phyloP scores from a whole-genome alignment of 495 filamentous ascomycete genomes.

The Neurospora pannonica region DNA sequence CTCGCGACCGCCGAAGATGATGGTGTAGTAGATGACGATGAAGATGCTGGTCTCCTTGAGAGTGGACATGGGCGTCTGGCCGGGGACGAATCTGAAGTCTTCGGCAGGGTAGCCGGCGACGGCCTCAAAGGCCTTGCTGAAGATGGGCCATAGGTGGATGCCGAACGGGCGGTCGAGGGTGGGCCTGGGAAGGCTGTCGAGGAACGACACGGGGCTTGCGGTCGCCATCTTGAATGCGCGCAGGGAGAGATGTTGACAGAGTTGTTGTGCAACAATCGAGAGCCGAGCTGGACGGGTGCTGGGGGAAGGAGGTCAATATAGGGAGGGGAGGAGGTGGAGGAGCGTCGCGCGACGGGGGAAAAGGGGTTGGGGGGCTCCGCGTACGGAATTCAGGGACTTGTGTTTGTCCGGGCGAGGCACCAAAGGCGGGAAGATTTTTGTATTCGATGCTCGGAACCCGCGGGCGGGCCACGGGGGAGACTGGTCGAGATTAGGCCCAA shows the following conservation, averaged over 20 bases:
- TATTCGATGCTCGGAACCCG: neutral
- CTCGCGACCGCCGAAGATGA: conserved; percentile 68
- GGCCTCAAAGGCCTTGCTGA: conserved; percentile 69
- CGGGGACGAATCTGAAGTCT: conserved; percentile 60
- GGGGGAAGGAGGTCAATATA: neutral
- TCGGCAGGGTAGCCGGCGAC: conserved; percentile 64
- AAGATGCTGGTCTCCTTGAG: conserved; percentile 53
- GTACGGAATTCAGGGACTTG: neutral
- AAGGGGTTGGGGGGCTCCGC: neutral
- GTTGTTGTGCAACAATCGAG: neutral
- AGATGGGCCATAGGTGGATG: conserved; percentile 86
- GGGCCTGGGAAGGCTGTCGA: conserved; percentile 60
- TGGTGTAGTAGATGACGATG: conserved; percentile 60
- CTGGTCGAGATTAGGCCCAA: conserved; percentile 8
- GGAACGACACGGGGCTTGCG: conserved; percentile 40
- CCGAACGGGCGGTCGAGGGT: conserved; percentile 89
- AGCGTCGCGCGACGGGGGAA: neutral
- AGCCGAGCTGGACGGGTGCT: neutral
- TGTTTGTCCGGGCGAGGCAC: neutral
- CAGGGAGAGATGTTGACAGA: neutral
- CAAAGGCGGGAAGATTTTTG: neutral
- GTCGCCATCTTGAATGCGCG: conserved; percentile 28
- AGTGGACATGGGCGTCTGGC: conserved; percentile 61
- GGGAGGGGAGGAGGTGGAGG: neutral
- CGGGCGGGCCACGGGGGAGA: neutral